A percentile compares a stretch with the other conserved stretches of the same genome.
Conservation (phyloP, 202 grass and related monocot species). For the Musa balbisiana region DNA sequence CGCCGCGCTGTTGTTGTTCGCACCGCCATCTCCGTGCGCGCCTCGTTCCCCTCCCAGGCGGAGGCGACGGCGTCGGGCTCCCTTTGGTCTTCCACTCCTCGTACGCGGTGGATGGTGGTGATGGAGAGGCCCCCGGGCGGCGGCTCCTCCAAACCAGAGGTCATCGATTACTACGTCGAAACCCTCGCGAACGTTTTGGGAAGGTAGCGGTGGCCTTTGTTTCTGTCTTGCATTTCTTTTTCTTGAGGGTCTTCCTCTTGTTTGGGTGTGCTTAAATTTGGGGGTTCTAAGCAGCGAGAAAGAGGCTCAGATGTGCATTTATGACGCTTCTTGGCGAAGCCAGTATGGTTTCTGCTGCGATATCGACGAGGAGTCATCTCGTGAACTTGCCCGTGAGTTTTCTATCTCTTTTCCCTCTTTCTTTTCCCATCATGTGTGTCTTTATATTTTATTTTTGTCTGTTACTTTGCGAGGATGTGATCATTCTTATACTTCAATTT, state of each 20-base stretch:
- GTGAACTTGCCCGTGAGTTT: slow-evolving; percentile 59
- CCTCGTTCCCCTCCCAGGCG: neutral
- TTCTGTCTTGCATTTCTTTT: neutral
- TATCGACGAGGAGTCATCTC: slow-evolving; percentile 44
- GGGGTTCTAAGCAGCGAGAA: slow-evolving; percentile 37
- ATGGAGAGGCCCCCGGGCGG: slow-evolving; percentile 35
- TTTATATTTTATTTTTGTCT: neutral
- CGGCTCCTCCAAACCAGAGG: slow-evolving; percentile 38
- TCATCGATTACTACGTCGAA: slow-evolving; percentile 65
- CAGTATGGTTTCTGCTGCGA: slow-evolving; percentile 64
- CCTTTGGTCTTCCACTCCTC: neutral
- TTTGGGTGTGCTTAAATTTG: neutral
- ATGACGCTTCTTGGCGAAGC: slow-evolving; percentile 55
- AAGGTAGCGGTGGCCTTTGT: slow-evolving; percentile 16
- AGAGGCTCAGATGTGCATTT: slow-evolving; percentile 85
- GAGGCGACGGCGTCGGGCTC: neutral
- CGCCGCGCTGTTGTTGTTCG: neutral
- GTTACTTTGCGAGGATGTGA: neutral
- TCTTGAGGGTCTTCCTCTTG: neutral
- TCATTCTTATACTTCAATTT: neutral
- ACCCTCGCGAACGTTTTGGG: slow-evolving; percentile 53
- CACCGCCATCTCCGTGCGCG: neutral
- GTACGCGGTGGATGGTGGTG: slow-evolving; percentile 47
- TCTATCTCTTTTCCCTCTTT: neutral
- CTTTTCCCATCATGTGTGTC: neutral